phyloP scores from a whole-genome alignment of 2,329 filamentous ascomycete species.

The Xylaria sp. region DNA sequence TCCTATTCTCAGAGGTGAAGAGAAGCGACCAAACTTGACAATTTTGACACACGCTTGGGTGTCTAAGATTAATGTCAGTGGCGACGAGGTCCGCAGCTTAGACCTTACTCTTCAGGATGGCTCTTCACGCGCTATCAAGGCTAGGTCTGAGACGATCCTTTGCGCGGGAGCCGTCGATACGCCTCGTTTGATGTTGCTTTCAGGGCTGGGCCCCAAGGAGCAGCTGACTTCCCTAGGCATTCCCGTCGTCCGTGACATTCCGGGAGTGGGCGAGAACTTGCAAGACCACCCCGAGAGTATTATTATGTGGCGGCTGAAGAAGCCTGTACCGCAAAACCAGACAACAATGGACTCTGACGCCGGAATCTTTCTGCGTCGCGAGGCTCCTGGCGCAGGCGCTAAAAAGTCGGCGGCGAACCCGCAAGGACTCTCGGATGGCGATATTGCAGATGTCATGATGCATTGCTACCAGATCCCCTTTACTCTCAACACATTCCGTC shows the following conservation, averaged over 20 bases:
- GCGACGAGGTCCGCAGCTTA: constrained; percentile 77
- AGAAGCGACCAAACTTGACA: constrained; percentile 84
- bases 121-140: constrained; percentile 64
- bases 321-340: constrained; percentile 79
- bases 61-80: constrained; percentile 77
- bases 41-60: constrained; percentile 91
- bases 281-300: constrained; percentile 70
- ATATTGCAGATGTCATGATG: constrained; percentile 91
- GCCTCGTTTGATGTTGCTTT: constrained; percentile 71
- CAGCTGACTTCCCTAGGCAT: constrained; percentile 65
- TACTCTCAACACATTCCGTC: constrained; percentile 82
- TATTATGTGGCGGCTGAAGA: constrained; percentile 80
- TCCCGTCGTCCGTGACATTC: constrained; percentile 64
- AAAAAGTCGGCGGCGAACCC: constrained; percentile 60
- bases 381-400: constrained; percentile 73
- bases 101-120: constrained; percentile 69
- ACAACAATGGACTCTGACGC: constrained; percentile 93
- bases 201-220: constrained; percentile 64
- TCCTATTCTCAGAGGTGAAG: constrained; percentile 84
- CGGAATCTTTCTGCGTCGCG: constrained; percentile 85
- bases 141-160: constrained; percentile 81
- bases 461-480: constrained; percentile 97
- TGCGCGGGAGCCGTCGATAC: constrained; percentile 85
- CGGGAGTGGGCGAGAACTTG: constrained; percentile 70
- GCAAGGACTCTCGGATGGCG: constrained; percentile 68